Conservation (phyloP, 345 rosid genomes). For the Eucalyptus polyanthemos region DNA sequence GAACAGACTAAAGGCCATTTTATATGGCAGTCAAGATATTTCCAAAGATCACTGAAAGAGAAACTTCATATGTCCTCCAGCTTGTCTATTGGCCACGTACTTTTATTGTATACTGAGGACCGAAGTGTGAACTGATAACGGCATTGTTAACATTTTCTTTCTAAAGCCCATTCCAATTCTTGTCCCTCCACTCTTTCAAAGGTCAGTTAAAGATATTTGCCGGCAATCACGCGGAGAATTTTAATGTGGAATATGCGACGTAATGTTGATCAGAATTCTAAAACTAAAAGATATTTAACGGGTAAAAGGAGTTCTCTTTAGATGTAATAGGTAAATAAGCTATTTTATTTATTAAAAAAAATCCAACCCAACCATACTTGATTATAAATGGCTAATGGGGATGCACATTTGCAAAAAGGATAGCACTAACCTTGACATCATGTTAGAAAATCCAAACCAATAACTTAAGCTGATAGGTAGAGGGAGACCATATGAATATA, state of each 20-base stretch:
- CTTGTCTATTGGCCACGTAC: not conserved
- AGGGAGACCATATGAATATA: not conserved
- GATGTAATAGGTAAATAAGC: not conserved
- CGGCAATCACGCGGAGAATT: not conserved
- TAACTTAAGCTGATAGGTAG: not conserved
- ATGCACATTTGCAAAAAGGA: not conserved
- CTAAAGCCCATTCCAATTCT: not conserved
- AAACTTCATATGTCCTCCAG: not conserved
- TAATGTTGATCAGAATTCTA: not conserved
- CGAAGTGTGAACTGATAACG: not conserved
- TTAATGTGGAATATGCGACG: not conserved
- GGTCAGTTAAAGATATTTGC: not conserved
- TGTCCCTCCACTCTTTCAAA: not conserved
- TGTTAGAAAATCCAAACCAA: not conserved
- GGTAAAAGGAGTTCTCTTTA: not conserved
- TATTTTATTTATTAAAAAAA: no score
- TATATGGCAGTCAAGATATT: not conserved
- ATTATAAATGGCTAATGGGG: not conserved
- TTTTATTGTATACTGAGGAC: not conserved
- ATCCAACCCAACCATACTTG: not conserved
- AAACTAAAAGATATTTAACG: not conserved
- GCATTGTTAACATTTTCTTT: not conserved
- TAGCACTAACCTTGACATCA: not conserved
- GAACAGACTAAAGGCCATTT: not conserved
- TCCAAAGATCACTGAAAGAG: not conserved